phyloP scores from a whole-genome alignment of 331 rosid species.

The Pyracantha coccinea region DNA sequence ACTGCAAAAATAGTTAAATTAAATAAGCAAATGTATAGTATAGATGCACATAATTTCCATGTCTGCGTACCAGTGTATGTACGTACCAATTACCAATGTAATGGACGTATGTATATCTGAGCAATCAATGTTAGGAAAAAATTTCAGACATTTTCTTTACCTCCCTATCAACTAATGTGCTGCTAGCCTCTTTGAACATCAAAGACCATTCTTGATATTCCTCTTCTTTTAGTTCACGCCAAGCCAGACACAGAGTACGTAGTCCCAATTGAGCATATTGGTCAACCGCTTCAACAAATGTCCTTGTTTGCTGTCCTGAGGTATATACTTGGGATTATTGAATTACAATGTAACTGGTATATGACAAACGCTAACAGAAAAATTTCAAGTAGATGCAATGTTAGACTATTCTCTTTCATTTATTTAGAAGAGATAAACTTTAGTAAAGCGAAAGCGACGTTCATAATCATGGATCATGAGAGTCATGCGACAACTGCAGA shows the following conservation, averaged over 20 bases:
- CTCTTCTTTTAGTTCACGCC: constrained; percentile 81
- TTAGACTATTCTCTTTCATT: background rate
- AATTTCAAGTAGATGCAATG: background rate
- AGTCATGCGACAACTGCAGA: background rate
- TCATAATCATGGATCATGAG: no score
- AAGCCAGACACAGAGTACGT: constrained; percentile 87
- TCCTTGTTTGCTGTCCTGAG: constrained; percentile 93
- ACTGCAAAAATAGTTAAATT: constrained; percentile 41
- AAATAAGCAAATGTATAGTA: background rate
- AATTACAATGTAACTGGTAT: background rate
- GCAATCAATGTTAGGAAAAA: background rate
- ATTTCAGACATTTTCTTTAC: constrained; percentile 35
- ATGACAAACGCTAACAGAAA: background rate
- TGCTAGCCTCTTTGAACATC: constrained; percentile 92
- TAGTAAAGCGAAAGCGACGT: background rate
- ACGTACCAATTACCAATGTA: background rate
- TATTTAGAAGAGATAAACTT: background rate
- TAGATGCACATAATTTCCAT: background rate
- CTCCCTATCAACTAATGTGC: constrained; percentile 97
- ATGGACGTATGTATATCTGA: background rate
- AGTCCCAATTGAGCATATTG: constrained; percentile 91
- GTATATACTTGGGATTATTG: constrained; percentile 12
- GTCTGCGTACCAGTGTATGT: background rate
- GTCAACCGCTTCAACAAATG: constrained; percentile 80
- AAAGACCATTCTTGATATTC: constrained; percentile 89